Conservation (phyloP, 345 rosid species). For the Salix viminalis region DNA sequence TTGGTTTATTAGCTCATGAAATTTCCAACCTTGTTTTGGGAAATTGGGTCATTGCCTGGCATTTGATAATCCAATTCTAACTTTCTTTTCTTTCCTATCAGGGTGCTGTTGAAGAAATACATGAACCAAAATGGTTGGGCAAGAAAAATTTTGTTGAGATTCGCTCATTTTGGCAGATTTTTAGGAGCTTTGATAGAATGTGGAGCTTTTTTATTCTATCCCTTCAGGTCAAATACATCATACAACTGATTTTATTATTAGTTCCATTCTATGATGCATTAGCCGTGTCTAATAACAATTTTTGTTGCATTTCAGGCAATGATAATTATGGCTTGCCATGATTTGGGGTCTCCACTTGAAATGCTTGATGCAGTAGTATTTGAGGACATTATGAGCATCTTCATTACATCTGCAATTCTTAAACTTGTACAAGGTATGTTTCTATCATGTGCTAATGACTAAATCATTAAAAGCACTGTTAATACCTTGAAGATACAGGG, state of each 20-base stretch:
- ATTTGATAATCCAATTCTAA: neutral
- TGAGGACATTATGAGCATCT: constrained; percentile 90
- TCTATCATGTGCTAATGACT: neutral
- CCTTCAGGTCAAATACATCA: constrained; percentile 53
- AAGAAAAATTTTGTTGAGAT: constrained; percentile 90
- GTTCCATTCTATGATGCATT: neutral
- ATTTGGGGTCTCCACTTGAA: constrained; percentile 80
- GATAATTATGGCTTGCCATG: constrained; percentile 94
- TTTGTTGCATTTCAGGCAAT: constrained; percentile 57
- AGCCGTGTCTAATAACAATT: neutral
- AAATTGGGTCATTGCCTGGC: neutral
- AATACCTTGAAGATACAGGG: neutral
- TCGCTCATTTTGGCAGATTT: constrained; percentile 95
- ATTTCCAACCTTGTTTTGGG: constrained; percentile 1
- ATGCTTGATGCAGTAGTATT: constrained; percentile 62
- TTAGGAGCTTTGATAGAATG: constrained; percentile 95
- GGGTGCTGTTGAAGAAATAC: constrained; percentile 42
- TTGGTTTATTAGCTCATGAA: neutral
- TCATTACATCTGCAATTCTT: constrained; percentile 76
- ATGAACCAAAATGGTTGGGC: constrained; percentile 64
- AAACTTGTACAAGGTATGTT: constrained; percentile 66
- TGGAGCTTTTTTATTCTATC: constrained; percentile 89
- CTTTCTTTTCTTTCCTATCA: constrained; percentile 25
- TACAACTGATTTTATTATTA: neutral
- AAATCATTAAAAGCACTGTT: neutral